A percentile compares a stretch with the other conserved stretches of the same genome.
Evolutionary conservation across 352 stramenopile genomes (phyloP).

Genomic region (Saprolegnia diclina): DNA sequence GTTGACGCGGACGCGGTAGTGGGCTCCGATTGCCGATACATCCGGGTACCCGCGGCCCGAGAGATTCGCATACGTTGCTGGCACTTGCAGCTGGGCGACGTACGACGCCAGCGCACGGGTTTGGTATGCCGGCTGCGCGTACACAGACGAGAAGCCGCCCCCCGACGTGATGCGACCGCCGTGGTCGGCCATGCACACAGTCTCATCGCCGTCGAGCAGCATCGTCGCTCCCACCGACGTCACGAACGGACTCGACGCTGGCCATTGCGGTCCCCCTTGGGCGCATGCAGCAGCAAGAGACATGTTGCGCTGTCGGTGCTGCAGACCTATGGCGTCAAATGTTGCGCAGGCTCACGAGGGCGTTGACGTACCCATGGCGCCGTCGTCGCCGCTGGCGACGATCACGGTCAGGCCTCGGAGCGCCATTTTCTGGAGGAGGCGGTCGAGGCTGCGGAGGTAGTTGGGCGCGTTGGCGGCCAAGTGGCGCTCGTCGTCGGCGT

Average conservation of each 20-base stretch:
- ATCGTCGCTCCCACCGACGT: constrained; percentile 87
- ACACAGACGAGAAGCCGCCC: constrained; percentile 86
- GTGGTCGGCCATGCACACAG: constrained; percentile 61
- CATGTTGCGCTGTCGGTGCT: constrained; percentile 56
- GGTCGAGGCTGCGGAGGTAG: constrained; percentile 76
- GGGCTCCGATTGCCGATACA: constrained; percentile 63
- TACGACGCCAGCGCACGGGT: constrained; percentile 54
- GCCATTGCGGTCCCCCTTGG: constrained; percentile 63
- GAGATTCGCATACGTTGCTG: constrained; percentile 53
- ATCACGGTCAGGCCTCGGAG: constrained; percentile 81
- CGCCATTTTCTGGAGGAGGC: constrained; percentile 84
- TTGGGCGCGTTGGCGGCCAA: constrained; percentile 60
- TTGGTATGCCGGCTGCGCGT: constrained; percentile 70
- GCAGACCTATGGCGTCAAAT: constrained; percentile 56
- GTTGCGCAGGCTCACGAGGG: no score
- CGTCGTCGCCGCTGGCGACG: constrained; percentile 82
- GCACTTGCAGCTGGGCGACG: constrained; percentile 28
- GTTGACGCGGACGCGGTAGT: constrained; percentile 63
- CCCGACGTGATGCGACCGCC: constrained; percentile 74
- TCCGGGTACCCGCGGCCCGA: constrained; percentile 85
- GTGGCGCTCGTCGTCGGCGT: constrained; percentile 86
- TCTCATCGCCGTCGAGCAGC: constrained; percentile 51
- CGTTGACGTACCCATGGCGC: constrained; percentile 38
- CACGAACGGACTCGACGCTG: constrained; percentile 81
- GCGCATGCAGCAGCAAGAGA: constrained; percentile 45